These are phyloP conservation scores for Xylariales sp. DNA, from an alignment of 2,329 filamentous ascomycete genomes.

Conservation along the genomic window DNA sequence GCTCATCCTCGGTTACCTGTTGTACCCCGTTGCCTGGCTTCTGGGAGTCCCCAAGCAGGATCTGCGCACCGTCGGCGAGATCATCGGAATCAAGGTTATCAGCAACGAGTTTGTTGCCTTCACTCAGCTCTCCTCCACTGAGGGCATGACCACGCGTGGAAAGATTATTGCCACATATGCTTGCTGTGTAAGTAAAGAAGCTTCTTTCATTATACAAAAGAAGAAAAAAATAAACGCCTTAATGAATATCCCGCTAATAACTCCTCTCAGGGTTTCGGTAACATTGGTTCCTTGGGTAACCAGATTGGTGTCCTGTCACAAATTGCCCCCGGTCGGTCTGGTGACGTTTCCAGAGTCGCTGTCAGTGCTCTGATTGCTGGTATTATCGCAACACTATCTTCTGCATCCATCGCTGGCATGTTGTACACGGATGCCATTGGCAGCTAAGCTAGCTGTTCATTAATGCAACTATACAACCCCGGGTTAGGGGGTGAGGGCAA, in stretches of 20 bases:
- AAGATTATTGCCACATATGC: conserved; percentile 82
- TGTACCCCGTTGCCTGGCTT: conserved; percentile 68
- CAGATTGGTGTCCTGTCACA: conserved; percentile 86
- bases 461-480: too few relatives aligned
- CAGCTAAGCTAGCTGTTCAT: too few relatives aligned
- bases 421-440: conserved; percentile 51
- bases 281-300: conserved; percentile 82
- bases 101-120: conserved; percentile 69
- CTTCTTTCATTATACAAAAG: too few relatives aligned
- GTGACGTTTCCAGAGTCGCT: conserved; percentile 72
- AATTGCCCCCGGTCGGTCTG: conserved; percentile 68
- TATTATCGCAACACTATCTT: conserved; percentile 73
- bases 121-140: conserved; percentile 27
- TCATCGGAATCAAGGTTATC: conserved; percentile 84
- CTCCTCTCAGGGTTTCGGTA: conserved; percentile 59
- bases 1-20: conserved; percentile 66
- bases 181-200: conserved; percentile 57
- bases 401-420: conserved; percentile 73
- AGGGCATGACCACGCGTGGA: conserved; percentile 62
- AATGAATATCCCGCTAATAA: conserved; percentile 8
- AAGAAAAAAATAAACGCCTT: not conserved
- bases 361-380: conserved; percentile 74
- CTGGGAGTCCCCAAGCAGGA: conserved; percentile 63
- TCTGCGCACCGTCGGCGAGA: conserved; percentile 66
- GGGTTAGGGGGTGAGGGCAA: too few relatives aligned